Evolutionary conservation across 2,329 filamentous ascomycete genomes (phyloP), one percentile per base, ranked within the genome.

Genomic region (Phyllosticta citrichinensis): DNA sequence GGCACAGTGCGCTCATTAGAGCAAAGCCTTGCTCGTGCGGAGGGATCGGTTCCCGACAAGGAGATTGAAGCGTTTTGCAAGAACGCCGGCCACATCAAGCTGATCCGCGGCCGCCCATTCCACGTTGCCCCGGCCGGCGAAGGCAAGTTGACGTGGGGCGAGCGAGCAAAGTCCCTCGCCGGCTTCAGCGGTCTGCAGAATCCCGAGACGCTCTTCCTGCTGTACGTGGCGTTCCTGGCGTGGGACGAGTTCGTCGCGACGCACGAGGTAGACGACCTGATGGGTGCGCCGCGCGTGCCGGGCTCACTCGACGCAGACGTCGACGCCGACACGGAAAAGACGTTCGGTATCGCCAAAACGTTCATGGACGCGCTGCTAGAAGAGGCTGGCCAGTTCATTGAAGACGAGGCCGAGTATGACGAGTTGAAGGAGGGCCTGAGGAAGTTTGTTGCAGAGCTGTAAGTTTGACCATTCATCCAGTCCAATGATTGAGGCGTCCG

Each of bases 11-110:
- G 83, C 55, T 73, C 77, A 35, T 69, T 81, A 10, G 83, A 86
- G 68, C 68, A 76, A 5, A 69, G 75, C 12, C 71, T 81, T 71
- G 73, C 83, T 73, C 69, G 78, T 75, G 64, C 69, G 2, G 22
- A 22, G n/a, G 68, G 68, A 2, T 64, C 70, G 2, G 81, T 96
- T 61, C 80, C 87, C 55, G 79, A 84, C 53, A 83, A 83, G 58
- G 90, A 96, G 67, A 86, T 97, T 54, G 92, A 96, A 69, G 80
- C 88, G 40, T 97, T 97, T 74, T 97, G 93, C 82, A 97, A 95
- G 76, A 95, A 96, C 66, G 93, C 92, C 56, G 88, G 89, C 55
- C 94, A 96, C 71, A 88, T 96, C 71, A 96, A 94, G 75, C 83
- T 97, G 55, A 86, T 97, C 62, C 88, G 87, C 27, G 84, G 84